These are phyloP conservation scores for Thalassiosira oceanica DNA, from an alignment of 352 stramenopile species.

Conservation along the genomic window DNA sequence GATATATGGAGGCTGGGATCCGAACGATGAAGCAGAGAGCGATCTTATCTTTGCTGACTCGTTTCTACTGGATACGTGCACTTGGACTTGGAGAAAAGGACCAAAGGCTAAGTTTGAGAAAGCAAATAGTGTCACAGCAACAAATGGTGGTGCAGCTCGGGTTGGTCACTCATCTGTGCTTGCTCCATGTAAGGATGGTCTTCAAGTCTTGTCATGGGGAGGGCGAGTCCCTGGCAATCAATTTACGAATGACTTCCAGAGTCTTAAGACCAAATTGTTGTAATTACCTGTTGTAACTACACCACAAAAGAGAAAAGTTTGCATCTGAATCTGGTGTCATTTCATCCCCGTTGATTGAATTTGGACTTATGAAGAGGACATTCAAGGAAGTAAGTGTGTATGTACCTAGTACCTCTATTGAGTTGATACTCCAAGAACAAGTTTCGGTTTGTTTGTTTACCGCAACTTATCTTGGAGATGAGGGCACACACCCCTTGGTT, in stretches of 20 bases:
- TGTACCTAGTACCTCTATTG: too few species aligned
- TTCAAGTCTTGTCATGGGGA: conserved; percentile 85
- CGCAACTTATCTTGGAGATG: too few species aligned
- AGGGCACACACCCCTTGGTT: too few species aligned
- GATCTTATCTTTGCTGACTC: conserved; percentile 86
- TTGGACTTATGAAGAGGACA: too few species aligned
- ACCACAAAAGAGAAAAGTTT: too few species aligned
- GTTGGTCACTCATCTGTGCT: conserved; percentile 87
- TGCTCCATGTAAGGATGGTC: conserved; percentile 60
- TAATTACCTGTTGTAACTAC: too few species aligned
- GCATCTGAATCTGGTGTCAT: too few species aligned
- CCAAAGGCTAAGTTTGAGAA: conserved; percentile 49
- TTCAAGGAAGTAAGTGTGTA: too few species aligned
- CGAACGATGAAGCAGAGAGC: conserved; percentile 78
- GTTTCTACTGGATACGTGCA: conserved; percentile 88
- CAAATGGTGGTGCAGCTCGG: conserved; percentile 66
- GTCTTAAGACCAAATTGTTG: too few species aligned
- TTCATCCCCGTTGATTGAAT: too few species aligned
- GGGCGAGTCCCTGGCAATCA: conserved; percentile 84
- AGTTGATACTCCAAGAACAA: too few species aligned
- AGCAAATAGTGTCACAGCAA: conserved; percentile 26
- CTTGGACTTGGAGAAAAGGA: conserved; percentile 87
- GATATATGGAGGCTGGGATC: conserved; percentile 92
- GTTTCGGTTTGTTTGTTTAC: too few species aligned
- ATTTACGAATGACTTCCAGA: conserved; percentile 85